Base-by-base conservation (phyloP, 2,329 filamentous ascomycete species). In the Nannizzia gypsea region DNA sequence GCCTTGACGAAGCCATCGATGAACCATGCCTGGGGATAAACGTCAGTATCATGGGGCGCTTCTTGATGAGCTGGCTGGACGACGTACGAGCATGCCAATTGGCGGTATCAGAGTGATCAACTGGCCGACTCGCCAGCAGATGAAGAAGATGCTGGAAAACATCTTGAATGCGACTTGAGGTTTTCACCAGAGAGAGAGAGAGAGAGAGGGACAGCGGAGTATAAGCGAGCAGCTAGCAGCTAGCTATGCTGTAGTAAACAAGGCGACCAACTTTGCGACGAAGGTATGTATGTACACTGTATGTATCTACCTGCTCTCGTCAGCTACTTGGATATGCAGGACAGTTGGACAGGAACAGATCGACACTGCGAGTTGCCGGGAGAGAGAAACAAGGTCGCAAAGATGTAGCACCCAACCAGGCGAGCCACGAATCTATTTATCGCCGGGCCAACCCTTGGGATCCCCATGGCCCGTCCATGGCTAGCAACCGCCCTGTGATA, bases 81-180 rank as follows among this genome's bases (percentile, higher is more conserved):
- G 24, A 63, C 74, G 57, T 71, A 78, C 78, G 63, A 83, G 73
- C 78, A 86, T 85, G 69, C 83, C 83, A 68, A 85, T 76, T 61
- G 81, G 79, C 34, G 83, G 83, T 63, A 85, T 82, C 66, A 85
- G 72, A 50, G 82, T 84, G 72, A 82, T 67, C 72, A 86, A 80
- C 70, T 86, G 76, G 69, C 80, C 75, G 69, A 84, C 67, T 61
- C 83, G 80, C 77, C 81, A 83, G 70, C 80, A 80, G 71, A 81
- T 77, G 76, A 85, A 86, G 66, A 84, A 79, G 55, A 85, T 67
- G 61, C 81, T 81, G 63, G 73, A 75, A 63, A 79, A 71, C 76
- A 79, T 78, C 17, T 34, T 78, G 40, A 22, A 56, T 20, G n/a
- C 70, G 6, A 81, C 81, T 50, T 24, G n/a, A 11, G 17, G 42